Percentiles rank a stretch among this genome's conserved stretches.
phyloP scores from a whole-genome alignment of 306 rosid genomes.

The Hippophae gyantsensis region DNA sequence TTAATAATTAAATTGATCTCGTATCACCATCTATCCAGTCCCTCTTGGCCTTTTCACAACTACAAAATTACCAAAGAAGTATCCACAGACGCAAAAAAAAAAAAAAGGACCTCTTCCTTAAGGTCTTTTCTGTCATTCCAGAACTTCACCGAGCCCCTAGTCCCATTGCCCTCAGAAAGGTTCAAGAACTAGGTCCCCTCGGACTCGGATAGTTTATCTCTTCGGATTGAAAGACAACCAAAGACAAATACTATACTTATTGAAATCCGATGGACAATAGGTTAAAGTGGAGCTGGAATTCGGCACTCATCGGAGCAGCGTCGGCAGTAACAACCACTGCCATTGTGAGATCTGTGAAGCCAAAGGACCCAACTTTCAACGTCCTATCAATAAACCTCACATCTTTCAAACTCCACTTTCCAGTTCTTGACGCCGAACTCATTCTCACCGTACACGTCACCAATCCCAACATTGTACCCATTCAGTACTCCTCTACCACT shows the following conservation, averaged over 20 bases:
- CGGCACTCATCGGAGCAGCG: slow-evolving; percentile 67
- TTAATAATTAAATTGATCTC: too few species aligned
- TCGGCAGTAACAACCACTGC: slow-evolving; percentile 55
- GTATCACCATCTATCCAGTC: too few species aligned
- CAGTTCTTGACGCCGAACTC: slow-evolving; percentile 58
- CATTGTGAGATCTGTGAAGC: slow-evolving; percentile 40
- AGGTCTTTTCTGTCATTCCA: too few species aligned
- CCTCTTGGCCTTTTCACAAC: too few species aligned
- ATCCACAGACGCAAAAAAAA: too few species aligned
- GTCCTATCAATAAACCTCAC: slow-evolving; percentile 65
- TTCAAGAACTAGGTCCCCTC: too few species aligned
- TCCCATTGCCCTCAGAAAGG: too few species aligned
- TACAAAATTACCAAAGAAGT: too few species aligned
- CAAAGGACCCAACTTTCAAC: slow-evolving; percentile 74
- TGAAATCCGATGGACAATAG: slow-evolving; percentile 21
- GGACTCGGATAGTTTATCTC: too few species aligned
- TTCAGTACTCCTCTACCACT: slow-evolving; percentile 66
- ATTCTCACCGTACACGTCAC: slow-evolving; percentile 72
- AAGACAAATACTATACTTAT: background rate
- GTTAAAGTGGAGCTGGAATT: slow-evolving; percentile 57
- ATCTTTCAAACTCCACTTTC: slow-evolving; percentile 52
- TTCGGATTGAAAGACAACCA: too few species aligned
- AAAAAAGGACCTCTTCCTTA: too few species aligned
- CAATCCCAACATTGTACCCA: slow-evolving; percentile 69
- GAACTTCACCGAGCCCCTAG: too few species aligned